Evolutionary conservation across 2,329 filamentous ascomycete genomes (phyloP).

Genomic region (Penicillium capsulatum): DNA sequence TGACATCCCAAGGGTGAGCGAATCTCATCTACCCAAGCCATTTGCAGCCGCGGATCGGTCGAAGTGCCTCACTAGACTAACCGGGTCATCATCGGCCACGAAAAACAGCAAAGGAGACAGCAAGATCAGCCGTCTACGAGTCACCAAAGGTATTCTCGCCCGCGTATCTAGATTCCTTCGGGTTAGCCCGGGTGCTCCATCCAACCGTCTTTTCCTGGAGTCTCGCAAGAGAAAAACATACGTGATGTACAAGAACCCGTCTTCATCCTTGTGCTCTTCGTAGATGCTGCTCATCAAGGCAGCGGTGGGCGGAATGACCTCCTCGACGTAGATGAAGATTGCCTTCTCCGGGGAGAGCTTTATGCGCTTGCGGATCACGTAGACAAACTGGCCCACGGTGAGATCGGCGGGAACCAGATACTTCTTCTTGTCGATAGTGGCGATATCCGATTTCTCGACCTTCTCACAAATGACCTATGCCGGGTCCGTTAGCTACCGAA

Average conservation of each 20-base stretch:
- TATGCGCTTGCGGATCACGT: slow-evolving; percentile 99
- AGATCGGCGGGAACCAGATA: slow-evolving; percentile 96
- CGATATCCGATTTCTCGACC: slow-evolving; percentile 98
- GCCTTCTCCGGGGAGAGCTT: slow-evolving; percentile 99
- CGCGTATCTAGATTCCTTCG: slow-evolving; percentile 62
- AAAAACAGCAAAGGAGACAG: slow-evolving; percentile 7
- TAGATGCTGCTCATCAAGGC: slow-evolving; percentile 99
- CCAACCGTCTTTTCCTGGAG: no score
- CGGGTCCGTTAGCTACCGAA: slow-evolving; percentile 28
- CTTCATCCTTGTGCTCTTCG: slow-evolving; percentile 92
- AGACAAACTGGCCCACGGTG: slow-evolving; percentile 98
- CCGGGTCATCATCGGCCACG: slow-evolving; percentile 5
- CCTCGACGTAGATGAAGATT: slow-evolving; percentile 99
- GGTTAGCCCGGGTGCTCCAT: slow-evolving; percentile 20
- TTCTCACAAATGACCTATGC: slow-evolving; percentile 96
- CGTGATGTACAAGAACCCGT: slow-evolving; percentile 97
- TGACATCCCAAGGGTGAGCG: slow-evolving; percentile 10
- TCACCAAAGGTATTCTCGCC: slow-evolving; percentile 97
- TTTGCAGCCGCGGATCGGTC: slow-evolving; percentile 1
- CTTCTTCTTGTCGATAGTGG: slow-evolving; percentile 99
- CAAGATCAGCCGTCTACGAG: slow-evolving; percentile 18
- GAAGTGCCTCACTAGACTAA: slow-evolving; percentile 3
- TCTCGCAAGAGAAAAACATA: slow-evolving; percentile 43
- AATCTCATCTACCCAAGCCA: slow-evolving; percentile 7
- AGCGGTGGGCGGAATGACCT: slow-evolving; percentile 92